A percentile compares a stretch with the other conserved stretches of the same genome.
Conservation (phyloP, 2,329 filamentous ascomycete genomes). For the Epichloe coenophiala region DNA sequence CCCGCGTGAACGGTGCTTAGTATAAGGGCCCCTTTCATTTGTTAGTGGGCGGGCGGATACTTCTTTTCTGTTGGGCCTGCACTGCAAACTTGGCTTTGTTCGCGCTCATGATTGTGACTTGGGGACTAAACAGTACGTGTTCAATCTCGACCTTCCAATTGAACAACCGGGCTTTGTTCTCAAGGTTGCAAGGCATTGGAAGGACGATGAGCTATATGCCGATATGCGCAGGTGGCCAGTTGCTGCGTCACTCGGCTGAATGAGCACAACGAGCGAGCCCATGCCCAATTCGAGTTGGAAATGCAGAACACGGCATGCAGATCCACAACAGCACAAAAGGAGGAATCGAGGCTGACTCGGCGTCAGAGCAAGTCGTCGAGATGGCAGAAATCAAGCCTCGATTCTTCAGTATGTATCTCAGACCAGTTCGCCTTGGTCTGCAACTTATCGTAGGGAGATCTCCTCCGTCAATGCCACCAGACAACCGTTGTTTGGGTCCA, state of each 20-base stretch:
- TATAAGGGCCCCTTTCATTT: background rate
- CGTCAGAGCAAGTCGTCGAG: too few relatives aligned
- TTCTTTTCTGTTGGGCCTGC: background rate
- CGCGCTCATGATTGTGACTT: too few relatives aligned
- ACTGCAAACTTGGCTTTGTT: background rate
- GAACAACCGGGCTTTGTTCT: too few relatives aligned
- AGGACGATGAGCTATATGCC: background rate
- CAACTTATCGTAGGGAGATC: too few relatives aligned
- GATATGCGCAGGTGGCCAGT: background rate
- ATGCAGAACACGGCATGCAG: background rate
- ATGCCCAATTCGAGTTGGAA: background rate
- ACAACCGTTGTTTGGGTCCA: background rate
- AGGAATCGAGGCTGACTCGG: too few relatives aligned
- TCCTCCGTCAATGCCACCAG: too few relatives aligned
- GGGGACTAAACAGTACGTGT: too few relatives aligned
- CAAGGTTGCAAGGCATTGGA: background rate
- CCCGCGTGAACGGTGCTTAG: background rate
- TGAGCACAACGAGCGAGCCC: background rate
- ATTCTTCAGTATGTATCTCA: too few relatives aligned
- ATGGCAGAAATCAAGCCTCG: too few relatives aligned
- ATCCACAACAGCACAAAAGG: too few relatives aligned
- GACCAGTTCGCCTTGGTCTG: too few relatives aligned
- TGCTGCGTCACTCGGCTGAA: background rate
- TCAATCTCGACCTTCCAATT: too few relatives aligned
- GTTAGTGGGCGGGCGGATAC: conserved; percentile 1